A percentile compares a stretch with the other conserved stretches of the same genome.
Conservation (phyloP, 2,329 filamentous ascomycete genomes). For the Periconia sp. region DNA sequence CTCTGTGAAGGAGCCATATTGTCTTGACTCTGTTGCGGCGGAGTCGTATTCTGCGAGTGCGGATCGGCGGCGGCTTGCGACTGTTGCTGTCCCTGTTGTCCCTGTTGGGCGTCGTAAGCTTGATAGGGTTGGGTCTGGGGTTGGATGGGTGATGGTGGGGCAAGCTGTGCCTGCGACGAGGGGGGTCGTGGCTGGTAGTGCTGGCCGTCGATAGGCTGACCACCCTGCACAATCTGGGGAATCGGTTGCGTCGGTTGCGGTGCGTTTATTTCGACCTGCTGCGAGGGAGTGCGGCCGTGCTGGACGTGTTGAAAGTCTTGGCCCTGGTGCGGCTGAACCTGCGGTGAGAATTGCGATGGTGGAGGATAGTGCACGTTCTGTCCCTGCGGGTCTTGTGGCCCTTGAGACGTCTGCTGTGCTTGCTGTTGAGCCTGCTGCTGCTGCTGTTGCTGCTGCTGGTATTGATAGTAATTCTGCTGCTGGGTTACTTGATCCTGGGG, state of each 20-base stretch:
- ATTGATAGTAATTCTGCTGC: conserved; percentile 39
- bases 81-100: conserved; percentile 32
- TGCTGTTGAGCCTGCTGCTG: conserved; percentile 31
- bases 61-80: conserved; percentile 31
- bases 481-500: conserved; percentile 24
- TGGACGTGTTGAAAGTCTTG: conserved; percentile 39
- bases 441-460: too few species aligned
- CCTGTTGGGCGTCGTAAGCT: conserved; percentile 39
- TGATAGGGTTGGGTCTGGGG: conserved; percentile 38
- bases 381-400: conserved; percentile 31
- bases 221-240: conserved; percentile 37
- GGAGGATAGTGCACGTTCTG: conserved; percentile 34
- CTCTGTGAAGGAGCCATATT: conserved; percentile 39
- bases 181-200: conserved; percentile 40
- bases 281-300: conserved; percentile 32
- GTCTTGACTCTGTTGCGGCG: conserved; percentile 38
- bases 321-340: conserved; percentile 34
- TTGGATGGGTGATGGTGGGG: conserved; percentile 44
- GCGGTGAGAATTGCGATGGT: conserved; percentile 28
- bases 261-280: conserved; percentile 39
- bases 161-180: conserved; percentile 41
- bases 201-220: conserved; percentile 32
- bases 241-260: conserved; percentile 37
- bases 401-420: conserved; percentile 31
- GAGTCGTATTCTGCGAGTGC: conserved; percentile 32